Evolutionary conservation across 257 asterid species (phyloP), one percentile per base, ranked within the genome.

Genomic region (Solanum ahanhuiri): DNA sequence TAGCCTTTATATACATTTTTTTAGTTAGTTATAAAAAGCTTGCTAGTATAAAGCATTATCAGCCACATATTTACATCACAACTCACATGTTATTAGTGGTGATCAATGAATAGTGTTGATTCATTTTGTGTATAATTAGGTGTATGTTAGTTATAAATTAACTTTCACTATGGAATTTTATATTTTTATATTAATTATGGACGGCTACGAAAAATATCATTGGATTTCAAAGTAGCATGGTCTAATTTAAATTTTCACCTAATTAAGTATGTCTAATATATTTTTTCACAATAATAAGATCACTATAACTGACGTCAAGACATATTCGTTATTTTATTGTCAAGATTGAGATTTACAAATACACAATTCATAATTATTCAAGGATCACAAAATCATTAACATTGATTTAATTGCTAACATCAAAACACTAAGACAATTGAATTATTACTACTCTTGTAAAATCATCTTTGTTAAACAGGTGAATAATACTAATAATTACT

Each of bases 141-240:
- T 75, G 15, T 37, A 1, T 48, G 25, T 69, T 22, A 22, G 82
- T 37, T 11, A 72, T 72, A 20, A n/a, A 39, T 35, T 75, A 20
- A 4, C 11, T 37, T 35, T 37, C 9, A 1, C 7, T 8, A 18
- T 20, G 17, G 11, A 18, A 2, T 4, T 34, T 72, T 35, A 72
- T 10, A 1, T 17, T 31, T 5, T 4, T 20, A 70, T 33, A 4
- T 22, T 1, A 31, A 7, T 14, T 43, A 43, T 14, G 0, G 23
- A 54, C 0, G 3, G n/a, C 63, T 54, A 54, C 0, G 45, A 18
- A 17, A 54, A 54, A 54, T 54, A 54, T 17, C 1, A 54, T 15
- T 0, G 0, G 0, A 54, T 54, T 54, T 54, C 0, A 54, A 17
- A 54, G 1, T 17, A 54, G n/a, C 9, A 54, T 2, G 9, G 8